A percentile compares a stretch with the other conserved stretches of the same genome.
These are phyloP conservation scores for Metschnikowia vanudenii DNA, from an alignment of 805 yeast genomes.

Conservation along the genomic window DNA sequence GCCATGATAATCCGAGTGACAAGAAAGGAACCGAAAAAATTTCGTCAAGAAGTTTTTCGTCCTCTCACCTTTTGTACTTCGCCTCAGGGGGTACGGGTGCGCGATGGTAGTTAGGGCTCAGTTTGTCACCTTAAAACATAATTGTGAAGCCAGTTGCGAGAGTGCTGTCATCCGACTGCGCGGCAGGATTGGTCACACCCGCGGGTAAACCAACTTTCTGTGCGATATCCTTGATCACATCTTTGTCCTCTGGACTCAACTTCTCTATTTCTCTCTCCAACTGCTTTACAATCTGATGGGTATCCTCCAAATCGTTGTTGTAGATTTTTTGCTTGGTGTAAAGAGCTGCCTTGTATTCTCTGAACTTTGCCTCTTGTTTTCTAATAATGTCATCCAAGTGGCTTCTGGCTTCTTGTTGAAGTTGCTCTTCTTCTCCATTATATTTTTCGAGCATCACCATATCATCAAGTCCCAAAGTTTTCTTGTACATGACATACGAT, in stretches of 20 bases:
- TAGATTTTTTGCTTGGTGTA: slow-evolving; percentile 53
- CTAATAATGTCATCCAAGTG: slow-evolving; percentile 35
- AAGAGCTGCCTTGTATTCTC: slow-evolving; percentile 59
- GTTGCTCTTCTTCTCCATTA: slow-evolving; percentile 27
- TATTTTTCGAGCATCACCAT: slow-evolving; percentile 16
- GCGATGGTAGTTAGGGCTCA: slow-evolving; percentile 10
- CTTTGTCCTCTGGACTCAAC: slow-evolving; percentile 16
- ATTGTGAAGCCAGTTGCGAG: slow-evolving; percentile 17
- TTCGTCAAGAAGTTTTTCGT: slow-evolving; percentile 1
- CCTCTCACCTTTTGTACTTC: slow-evolving; percentile 5
- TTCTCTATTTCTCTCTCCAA: slow-evolving; percentile 30
- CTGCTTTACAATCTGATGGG: slow-evolving; percentile 35
- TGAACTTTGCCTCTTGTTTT: slow-evolving; percentile 55
- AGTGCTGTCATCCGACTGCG: slow-evolving; percentile 15
- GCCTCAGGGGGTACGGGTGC: slow-evolving; percentile 14
- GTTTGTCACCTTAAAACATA: slow-evolving; percentile 10
- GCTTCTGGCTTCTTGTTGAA: slow-evolving; percentile 23
- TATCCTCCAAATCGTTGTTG: slow-evolving; percentile 51
- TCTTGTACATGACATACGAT: slow-evolving; percentile 19
- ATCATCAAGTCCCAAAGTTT: slow-evolving; percentile 15
- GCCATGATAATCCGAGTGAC: not conserved
- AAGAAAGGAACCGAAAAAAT: not conserved
- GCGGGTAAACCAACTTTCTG: slow-evolving; percentile 13
- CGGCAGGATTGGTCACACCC: slow-evolving; percentile 6
- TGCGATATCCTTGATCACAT: slow-evolving; percentile 14